Percentiles rank a stretch among this genome's conserved stretches.
Evolutionary conservation across 2,329 filamentous ascomycete genomes (phyloP).

Genomic region (Alternaria metachromatica): DNA sequence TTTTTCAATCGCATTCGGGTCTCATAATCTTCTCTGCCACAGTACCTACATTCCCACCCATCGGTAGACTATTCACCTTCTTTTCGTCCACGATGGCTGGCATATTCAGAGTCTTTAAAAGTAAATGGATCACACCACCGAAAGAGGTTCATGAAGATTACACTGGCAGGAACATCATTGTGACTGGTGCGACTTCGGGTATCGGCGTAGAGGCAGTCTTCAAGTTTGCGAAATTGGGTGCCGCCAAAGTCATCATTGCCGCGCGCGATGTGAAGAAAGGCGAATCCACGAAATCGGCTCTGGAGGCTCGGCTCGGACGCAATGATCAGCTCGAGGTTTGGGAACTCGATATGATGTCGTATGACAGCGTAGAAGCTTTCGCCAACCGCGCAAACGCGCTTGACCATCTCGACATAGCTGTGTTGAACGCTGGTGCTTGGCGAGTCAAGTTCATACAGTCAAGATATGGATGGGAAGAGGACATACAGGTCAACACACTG

Average conservation of each 20-base stretch:
- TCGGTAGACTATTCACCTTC: conserved; percentile 37
- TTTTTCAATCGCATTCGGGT: no score
- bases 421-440: conserved; percentile 51
- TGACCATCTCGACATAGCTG: conserved; percentile 45
- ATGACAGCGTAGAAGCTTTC: conserved; percentile 43
- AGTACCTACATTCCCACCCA: neutral
- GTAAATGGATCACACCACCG: conserved; percentile 46
- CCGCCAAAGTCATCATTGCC: conserved; percentile 48
- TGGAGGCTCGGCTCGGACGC: conserved; percentile 35
- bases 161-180: conserved; percentile 51
- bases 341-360: conserved; percentile 47
- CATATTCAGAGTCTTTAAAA: conserved; percentile 34
- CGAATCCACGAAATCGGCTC: conserved; percentile 37
- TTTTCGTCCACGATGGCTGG: conserved; percentile 22
- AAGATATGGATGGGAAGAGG: conserved; percentile 50
- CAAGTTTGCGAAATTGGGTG: conserved; percentile 47
- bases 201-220: conserved; percentile 48
- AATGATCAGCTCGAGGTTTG: conserved; percentile 44
- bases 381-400: conserved; percentile 36
- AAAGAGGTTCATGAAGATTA: conserved; percentile 42
- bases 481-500: conserved; percentile 64
- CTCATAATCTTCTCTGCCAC: neutral
- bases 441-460: conserved; percentile 31
- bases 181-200: conserved; percentile 54
- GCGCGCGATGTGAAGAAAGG: conserved; percentile 48